Base-by-base conservation (phyloP, 495 filamentous ascomycete species). In the Podospora conica region DNA sequence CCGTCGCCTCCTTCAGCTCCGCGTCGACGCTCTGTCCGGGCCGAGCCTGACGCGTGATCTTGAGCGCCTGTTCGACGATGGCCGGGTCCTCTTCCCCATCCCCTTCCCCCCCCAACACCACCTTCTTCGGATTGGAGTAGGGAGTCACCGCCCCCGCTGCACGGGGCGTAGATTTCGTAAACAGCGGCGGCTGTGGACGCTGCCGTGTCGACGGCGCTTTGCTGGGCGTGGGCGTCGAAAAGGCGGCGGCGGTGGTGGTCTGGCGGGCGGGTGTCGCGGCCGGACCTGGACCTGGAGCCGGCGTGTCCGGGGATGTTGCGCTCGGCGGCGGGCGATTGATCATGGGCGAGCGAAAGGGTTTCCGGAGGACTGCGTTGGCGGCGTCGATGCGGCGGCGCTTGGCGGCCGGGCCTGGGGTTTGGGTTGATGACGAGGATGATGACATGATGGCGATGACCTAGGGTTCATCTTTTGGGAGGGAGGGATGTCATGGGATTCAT, bases 381-480 rank as follows among this genome's bases (percentile, higher is more conserved):
- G 53, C 33, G 2, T 76, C 74, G 63, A 71, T 62, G 55, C 74
- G 74, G 12, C 72, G 70, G 24, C 74, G 74, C 63, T 76, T 76
- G 70, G 70, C 68, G 28, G 69, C 54, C 9, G 70, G 71, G 10
- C 64, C 63, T 20, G 72, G 70, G 20, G 72, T 71, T 60, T 68
- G 65, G 40, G n/a, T n/a, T n/a, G n/a, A n/a, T n/a, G 40, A n/a
- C 6, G 40, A n/a, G 1, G 40, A 48, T 11, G 66, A 71, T 6
- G 70, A 61, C 66, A 71, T 73, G 61, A 15, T 64, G 53, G 8
- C 6, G 53, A 61, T 18, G 31, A 22, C 23, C 21, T 23, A 24
- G 48, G 27, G 54, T 21, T 48, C 66, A 68, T 68, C 28, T 58
- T 74, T 27, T 18, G 53, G 10, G n/a, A n/a, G n/a, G 23, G 18